These are phyloP conservation scores for Rosa multiflora DNA, from an alignment of 306 rosid genomes.

Conservation along the genomic window DNA sequence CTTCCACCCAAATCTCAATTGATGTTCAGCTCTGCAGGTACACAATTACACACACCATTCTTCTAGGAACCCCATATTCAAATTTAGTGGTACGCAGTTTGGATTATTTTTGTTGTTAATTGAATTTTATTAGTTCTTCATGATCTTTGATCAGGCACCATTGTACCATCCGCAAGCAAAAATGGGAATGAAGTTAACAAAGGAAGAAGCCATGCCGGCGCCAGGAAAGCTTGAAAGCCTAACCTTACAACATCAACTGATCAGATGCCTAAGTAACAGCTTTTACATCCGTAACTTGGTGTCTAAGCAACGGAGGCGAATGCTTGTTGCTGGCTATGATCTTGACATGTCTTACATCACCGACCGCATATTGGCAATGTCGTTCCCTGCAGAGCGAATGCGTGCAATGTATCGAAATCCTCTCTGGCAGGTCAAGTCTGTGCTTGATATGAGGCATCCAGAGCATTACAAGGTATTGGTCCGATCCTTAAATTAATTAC, in stretches of 20 bases:
- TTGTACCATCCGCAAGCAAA: constrained; percentile 26
- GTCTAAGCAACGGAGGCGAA: constrained; percentile 82
- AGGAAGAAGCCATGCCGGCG: constrained; percentile 25
- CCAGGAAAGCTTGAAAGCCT: constrained; percentile 36
- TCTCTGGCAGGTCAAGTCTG: constrained; percentile 97
- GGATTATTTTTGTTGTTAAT: not conserved
- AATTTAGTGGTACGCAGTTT: not conserved
- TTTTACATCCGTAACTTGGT: constrained; percentile 82
- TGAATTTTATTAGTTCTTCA: not conserved
- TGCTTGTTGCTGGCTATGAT: constrained; percentile 94
- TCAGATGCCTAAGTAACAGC: constrained; percentile 61
- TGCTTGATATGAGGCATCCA: constrained; percentile 79
- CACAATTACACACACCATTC: not conserved
- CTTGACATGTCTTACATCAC: constrained; percentile 97
- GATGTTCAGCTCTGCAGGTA: constrained; percentile 42
- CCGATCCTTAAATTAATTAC: not conserved
- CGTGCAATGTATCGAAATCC: constrained; percentile 93
- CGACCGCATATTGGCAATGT: constrained; percentile 82
- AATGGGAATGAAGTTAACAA: constrained; percentile 71
- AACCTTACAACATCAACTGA: constrained; percentile 55
- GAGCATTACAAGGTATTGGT: constrained; percentile 70
- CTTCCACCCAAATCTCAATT: constrained; percentile 15
- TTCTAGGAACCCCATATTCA: not conserved
- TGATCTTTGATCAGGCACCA: constrained; percentile 33
- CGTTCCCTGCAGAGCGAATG: constrained; percentile 90